Evolutionary conservation across 306 rosid species (phyloP).

Genomic region (Casuarina equisetifolia): DNA sequence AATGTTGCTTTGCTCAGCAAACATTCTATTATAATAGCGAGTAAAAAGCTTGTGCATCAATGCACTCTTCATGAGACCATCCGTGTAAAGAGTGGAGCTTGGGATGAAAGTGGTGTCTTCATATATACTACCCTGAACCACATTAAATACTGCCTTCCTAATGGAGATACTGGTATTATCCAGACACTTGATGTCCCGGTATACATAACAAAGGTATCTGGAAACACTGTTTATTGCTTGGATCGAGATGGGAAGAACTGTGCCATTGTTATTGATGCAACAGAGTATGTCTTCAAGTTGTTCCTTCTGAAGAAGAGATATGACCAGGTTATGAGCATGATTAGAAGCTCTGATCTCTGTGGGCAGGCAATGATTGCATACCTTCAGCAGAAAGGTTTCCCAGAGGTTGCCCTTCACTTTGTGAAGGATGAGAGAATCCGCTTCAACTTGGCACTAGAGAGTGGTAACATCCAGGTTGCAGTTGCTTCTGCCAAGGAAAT

Average conservation of each 20-base stretch:
- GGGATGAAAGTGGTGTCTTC: conserved; percentile 95
- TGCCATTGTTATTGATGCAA: conserved; percentile 69
- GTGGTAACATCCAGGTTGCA: conserved; percentile 91
- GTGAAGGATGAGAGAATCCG: conserved; percentile 88
- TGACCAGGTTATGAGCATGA: conserved; percentile 93
- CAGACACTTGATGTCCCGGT: conserved; percentile 83
- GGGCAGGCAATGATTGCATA: conserved; percentile 95
- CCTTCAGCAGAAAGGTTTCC: conserved; percentile 93
- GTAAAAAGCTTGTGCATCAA: conserved; percentile 82
- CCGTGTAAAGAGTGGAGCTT: conserved; percentile 92
- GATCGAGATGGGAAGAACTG: conserved; percentile 89
- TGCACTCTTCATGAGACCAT: conserved; percentile 96
- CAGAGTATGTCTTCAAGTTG: conserved; percentile 84
- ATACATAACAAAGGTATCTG: conserved; percentile 84
- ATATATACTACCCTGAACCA: conserved; percentile 88
- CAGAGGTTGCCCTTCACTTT: conserved; percentile 96
- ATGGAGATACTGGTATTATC: conserved; percentile 90
- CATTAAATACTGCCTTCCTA: conserved; percentile 86
- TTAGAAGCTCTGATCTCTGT: conserved; percentile 84
- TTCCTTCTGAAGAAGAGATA: conserved; percentile 71
- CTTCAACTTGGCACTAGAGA: conserved; percentile 88
- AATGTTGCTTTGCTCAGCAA: conserved; percentile 91
- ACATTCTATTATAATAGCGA: conserved; percentile 82
- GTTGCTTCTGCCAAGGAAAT: conserved; percentile 90
- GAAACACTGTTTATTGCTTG: conserved; percentile 71